These are phyloP conservation scores for Metschnikowia kofuensis DNA, from an alignment of 805 yeast genomes.

Conservation along the genomic window DNA sequence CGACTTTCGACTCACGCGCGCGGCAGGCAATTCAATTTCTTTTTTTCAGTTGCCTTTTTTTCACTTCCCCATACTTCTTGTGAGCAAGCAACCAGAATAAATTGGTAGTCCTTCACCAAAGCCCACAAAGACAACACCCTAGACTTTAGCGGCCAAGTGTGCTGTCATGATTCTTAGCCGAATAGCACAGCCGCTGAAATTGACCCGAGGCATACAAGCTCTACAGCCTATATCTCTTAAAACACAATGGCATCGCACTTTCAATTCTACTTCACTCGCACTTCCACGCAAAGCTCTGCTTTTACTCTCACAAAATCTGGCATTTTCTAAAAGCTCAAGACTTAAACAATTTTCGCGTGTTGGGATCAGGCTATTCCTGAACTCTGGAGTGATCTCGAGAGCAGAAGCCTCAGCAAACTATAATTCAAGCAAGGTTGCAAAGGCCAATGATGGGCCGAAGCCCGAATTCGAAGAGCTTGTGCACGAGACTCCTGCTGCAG, in stretches of 20 bases:
- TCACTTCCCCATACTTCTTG: constrained; percentile 7
- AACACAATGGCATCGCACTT: background rate
- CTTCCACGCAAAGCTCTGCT: background rate
- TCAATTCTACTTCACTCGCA: background rate
- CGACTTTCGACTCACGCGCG: background rate
- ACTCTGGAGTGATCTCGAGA: background rate
- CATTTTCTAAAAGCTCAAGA: background rate
- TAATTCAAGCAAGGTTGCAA: background rate
- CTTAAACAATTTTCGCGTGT: background rate
- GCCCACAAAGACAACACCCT: background rate
- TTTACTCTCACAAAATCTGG: background rate
- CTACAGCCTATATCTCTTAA: background rate
- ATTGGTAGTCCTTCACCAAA: background rate
- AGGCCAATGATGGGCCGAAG: background rate
- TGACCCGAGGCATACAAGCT: background rate
- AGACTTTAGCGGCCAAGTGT: too few species aligned
- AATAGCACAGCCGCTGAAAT: background rate
- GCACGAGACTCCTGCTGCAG: too few species aligned
- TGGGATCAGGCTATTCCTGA: background rate
- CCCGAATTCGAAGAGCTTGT: background rate
- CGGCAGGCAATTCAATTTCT: background rate
- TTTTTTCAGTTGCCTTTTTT: background rate
- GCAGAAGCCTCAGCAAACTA: background rate
- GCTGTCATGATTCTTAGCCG: background rate
- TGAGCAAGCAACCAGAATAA: background rate